Conservation (phyloP, 208 protist genomes). For the Trypanosoma congolense region DNA sequence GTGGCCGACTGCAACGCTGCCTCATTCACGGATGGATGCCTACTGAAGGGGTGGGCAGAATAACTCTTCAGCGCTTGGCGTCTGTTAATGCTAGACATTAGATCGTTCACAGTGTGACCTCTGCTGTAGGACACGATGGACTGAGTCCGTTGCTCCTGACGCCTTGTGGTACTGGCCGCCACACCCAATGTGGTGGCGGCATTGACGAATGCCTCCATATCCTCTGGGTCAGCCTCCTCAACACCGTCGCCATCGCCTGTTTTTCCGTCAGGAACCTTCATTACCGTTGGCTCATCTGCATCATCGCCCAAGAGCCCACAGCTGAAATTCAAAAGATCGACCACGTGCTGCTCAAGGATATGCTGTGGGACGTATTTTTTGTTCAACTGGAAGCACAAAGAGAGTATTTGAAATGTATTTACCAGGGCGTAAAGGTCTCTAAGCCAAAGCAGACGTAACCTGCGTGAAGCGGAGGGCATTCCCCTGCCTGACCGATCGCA, state of each 20-base stretch:
- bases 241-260: slow-evolving; percentile 18
- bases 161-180: not conserved
- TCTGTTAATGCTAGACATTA: too few relatives aligned
- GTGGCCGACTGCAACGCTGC: not conserved
- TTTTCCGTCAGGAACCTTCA: slow-evolving; percentile 27
- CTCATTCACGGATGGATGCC: slow-evolving; percentile 3
- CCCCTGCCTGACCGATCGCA: slow-evolving; percentile 16
- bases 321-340: slow-evolving; percentile 32
- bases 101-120: too few relatives aligned
- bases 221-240: slow-evolving; percentile 8
- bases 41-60: too few relatives aligned
- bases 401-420: slow-evolving; percentile 57
- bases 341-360: slow-evolving; percentile 57
- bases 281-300: not conserved
- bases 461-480: slow-evolving; percentile 28
- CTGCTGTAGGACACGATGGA: not conserved
- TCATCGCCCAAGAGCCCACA: slow-evolving; percentile 15
- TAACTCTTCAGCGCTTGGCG: too few relatives aligned
- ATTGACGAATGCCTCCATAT: slow-evolving; percentile 18
- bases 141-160: not conserved
- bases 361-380: slow-evolving; percentile 86
- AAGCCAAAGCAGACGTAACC: slow-evolving; percentile 54
- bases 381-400: slow-evolving; percentile 67
- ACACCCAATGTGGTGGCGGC: slow-evolving; percentile 10
- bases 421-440: slow-evolving; percentile 64